Evolutionary conservation across 768 basidiomycete genomes (phyloP).

Genomic region (Gelatoporia subvermispora): DNA sequence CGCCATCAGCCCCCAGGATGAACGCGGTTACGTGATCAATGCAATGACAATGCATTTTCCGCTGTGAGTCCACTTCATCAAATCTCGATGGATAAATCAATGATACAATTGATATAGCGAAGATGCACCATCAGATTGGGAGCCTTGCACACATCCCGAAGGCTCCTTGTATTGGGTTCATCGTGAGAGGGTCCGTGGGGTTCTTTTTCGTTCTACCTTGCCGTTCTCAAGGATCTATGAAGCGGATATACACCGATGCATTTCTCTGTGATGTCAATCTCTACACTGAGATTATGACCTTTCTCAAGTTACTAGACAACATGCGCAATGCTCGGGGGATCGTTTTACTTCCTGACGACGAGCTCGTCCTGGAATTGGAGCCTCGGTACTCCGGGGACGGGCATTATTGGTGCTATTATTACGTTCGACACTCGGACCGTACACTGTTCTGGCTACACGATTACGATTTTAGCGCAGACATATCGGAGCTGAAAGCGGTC

Average conservation of each 20-base stretch:
- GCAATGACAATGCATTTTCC: neutral
- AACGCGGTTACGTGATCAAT: neutral
- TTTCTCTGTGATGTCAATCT: constrained; percentile 1
- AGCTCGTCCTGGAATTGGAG: constrained; percentile 5
- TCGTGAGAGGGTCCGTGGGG: neutral
- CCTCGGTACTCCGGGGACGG: neutral
- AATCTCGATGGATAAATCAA: no score
- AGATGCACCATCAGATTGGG: neutral
- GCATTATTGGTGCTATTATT: constrained; percentile 37
- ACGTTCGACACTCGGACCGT: constrained; percentile 40
- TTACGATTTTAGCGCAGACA: constrained; percentile 29
- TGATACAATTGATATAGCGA: neutral
- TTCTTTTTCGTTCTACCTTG: neutral
- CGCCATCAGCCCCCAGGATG: neutral
- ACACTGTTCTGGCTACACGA: constrained; percentile 51
- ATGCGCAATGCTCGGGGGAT: neutral
- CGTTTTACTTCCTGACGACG: neutral
- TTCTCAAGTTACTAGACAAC: neutral
- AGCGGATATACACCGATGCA: constrained; percentile 5
- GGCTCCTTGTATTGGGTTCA: neutral
- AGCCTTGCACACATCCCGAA: neutral
- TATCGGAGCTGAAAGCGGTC: constrained; percentile 16
- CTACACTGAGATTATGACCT: neutral
- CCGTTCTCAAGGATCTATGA: neutral
- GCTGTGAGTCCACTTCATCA: neutral